phyloP scores from a whole-genome alignment of 106 monocot genomes.

The Dioscorea alata region DNA sequence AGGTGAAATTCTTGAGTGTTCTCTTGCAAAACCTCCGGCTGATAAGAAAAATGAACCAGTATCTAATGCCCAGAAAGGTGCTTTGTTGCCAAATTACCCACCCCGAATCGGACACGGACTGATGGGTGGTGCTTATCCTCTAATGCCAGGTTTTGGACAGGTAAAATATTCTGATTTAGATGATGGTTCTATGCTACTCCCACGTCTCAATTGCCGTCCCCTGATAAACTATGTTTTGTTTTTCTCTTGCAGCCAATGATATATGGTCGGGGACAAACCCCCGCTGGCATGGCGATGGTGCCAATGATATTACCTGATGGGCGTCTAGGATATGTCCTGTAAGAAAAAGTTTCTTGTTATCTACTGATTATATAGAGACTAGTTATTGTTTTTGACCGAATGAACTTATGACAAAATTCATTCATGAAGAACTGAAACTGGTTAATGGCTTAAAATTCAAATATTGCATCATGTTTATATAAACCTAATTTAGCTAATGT shows the following conservation, averaged over 20 bases:
- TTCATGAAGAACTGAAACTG: no score
- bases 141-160: conserved; percentile 47
- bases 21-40: conserved; percentile 88
- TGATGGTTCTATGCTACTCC: not conserved
- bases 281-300: conserved; percentile 58
- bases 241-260: conserved; percentile 35
- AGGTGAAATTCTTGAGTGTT: conserved; percentile 90
- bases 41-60: conserved; percentile 58
- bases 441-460: no score
- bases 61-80: conserved; percentile 31
- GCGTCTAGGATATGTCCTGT: conserved; percentile 71
- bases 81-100: conserved; percentile 48
- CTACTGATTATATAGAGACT: no score
- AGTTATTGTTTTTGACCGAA: no score
- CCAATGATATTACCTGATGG: conserved; percentile 79
- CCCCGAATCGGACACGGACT: conserved; percentile 36
- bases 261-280: conserved; percentile 36
- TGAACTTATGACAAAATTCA: no score
- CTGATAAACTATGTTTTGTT: no score
- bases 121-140: conserved; percentile 42
- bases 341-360: conserved; percentile 20
- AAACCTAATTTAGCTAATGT: no score
- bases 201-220: no score
- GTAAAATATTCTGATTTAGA: conserved; percentile 8
- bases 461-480: no score